Evolutionary conservation across 306 rosid species (phyloP), one percentile per base, ranked within the genome.

Genomic region (Cicer judaicum): DNA sequence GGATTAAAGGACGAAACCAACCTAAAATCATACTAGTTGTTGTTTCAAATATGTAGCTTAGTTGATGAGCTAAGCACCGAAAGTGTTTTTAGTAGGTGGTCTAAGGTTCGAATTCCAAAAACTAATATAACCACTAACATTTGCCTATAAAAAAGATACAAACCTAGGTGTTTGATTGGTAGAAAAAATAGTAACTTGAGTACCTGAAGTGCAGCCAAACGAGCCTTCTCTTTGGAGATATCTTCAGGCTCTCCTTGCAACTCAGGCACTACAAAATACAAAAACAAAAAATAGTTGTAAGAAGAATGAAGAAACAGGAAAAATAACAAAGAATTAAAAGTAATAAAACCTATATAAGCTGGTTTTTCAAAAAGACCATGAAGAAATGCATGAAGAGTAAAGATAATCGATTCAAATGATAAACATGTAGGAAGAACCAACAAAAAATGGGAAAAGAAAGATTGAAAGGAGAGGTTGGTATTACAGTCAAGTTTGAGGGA

Each of bases 221-320:
- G 89, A 74, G 99, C 97, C 69, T 94, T 94, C 84, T 92, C 96
- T 84, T 90, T 94, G 56, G 97, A 94, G 78, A 94, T 94, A 46
- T 87, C 96, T 82, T 94, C 96, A 21, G 97, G 99, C 76, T 94
- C 97, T 12, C 99, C 97, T 85, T 94, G 99, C 84, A 94, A 84
- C 79, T 94, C 99, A 12, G 97, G 97, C 85, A 94, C 99, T 94
- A 70, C 4, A 57, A 64, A 38, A 73, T 3, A 16, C 50, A 0
- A 43, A 12, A 7, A 16, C 3, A 24, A 42, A 77, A 80, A 39
- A 13, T 72, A 75, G 29, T 8, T 49, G 50, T 53, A 34, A 63
- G 29, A 71, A 74, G 10, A 66, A 76, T 29, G 16, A 48, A 43
- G 14, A n/a, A 11, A 14, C 11, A 6, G 54, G 10, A 5, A 64